Percentiles rank a stretch among this genome's conserved stretches.
Evolutionary conservation across 345 rosid genomes (phyloP).

Genomic region (Rhodomyrtus tomentosa): DNA sequence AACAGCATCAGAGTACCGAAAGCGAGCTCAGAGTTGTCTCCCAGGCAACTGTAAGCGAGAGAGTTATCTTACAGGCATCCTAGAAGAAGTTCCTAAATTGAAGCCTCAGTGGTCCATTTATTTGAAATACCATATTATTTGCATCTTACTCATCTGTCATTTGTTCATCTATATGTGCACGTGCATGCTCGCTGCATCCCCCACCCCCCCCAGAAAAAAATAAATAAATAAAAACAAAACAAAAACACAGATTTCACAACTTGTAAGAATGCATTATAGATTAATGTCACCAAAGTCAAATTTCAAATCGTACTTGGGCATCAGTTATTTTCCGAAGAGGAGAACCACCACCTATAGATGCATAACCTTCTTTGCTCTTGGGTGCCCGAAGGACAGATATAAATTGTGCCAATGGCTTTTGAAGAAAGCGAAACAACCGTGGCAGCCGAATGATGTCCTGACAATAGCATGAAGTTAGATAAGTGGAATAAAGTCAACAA

Average conservation of each 20-base stretch:
- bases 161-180: background rate
- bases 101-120: background rate
- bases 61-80: background rate
- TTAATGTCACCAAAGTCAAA: background rate
- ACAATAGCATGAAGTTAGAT: background rate
- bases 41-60: background rate
- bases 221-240: background rate
- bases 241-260: background rate
- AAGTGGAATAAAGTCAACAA: background rate
- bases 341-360: constrained; percentile 96
- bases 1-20: background rate
- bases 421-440: constrained; percentile 76
- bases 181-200: background rate
- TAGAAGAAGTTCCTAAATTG: background rate
- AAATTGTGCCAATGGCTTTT: constrained; percentile 92
- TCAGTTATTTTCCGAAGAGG: constrained; percentile 89
- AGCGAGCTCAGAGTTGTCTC: background rate
- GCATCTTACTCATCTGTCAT: background rate
- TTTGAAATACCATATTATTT: background rate
- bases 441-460: constrained; percentile 96
- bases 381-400: constrained; percentile 87
- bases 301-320: constrained; percentile 50
- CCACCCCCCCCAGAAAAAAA: background rate
- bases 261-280: background rate
- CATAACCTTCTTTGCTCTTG: constrained; percentile 98